phyloP scores from a whole-genome alignment of 495 filamentous ascomycete species.

The Evansstolkia leycettana region DNA sequence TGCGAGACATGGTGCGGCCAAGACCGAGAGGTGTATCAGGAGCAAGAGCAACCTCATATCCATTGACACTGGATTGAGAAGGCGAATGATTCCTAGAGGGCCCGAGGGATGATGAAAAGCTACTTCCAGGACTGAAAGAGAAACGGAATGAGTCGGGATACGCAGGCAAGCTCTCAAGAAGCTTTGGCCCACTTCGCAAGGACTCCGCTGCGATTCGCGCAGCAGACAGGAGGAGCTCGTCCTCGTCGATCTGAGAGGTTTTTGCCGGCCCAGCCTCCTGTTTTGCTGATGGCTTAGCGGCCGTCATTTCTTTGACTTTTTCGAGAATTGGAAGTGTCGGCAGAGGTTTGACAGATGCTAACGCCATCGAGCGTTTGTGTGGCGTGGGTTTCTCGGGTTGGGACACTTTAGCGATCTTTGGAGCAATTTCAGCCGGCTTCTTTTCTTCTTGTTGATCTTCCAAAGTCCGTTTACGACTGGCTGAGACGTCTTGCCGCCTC shows the following conservation, averaged over 20 bases:
- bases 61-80: conserved; percentile 12
- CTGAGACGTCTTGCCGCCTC: conserved; percentile 6
- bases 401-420: background rate
- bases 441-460: conserved; percentile 1
- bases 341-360: conserved; percentile 20
- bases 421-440: background rate
- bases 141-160: background rate
- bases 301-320: conserved; percentile 15
- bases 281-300: conserved; percentile 11
- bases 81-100: background rate
- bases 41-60: conserved; percentile 28
- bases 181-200: conserved; percentile 22
- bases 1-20: conserved; percentile 27
- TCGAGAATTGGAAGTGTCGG: conserved; percentile 30
- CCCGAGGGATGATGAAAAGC: conserved; percentile 5
- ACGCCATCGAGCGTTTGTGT: conserved; percentile 20
- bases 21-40: conserved; percentile 24
- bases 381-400: conserved; percentile 1
- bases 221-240: conserved; percentile 28
- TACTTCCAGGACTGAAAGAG: background rate
- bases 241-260: conserved; percentile 25
- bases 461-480: conserved; percentile 6
- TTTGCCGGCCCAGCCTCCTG: conserved; percentile 10
- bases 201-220: conserved; percentile 33
- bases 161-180: conserved; percentile 12